These are phyloP conservation scores for Vitis riparia DNA, from an alignment of 164 flowering plant species.

Conservation along the genomic window DNA sequence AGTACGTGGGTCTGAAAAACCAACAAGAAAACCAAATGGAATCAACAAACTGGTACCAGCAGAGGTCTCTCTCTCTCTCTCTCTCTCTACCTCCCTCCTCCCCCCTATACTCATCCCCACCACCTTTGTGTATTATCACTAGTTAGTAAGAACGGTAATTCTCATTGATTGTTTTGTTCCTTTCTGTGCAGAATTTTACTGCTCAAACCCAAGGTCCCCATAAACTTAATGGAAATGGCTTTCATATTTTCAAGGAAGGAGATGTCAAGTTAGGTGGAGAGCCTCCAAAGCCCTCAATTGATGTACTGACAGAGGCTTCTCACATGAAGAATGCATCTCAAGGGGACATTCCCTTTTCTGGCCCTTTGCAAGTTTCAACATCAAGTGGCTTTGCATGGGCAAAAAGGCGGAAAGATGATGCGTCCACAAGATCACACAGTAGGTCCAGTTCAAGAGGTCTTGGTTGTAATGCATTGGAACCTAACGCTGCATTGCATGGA, in stretches of 20 bases:
- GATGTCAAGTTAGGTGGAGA: conserved; percentile 15
- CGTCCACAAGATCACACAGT: conserved; percentile 50
- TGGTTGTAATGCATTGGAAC: conserved; percentile 36
- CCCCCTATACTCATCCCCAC: no score
- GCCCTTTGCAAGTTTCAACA: conserved; percentile 71
- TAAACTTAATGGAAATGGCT: conserved; percentile 21
- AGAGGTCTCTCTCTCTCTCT: conserved; percentile 47
- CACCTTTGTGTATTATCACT: no score
- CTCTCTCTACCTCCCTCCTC: conserved; percentile 1
- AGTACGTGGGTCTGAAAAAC: conserved; percentile 50
- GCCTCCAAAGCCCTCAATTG: conserved; percentile 26
- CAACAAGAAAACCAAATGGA: conserved; percentile 37
- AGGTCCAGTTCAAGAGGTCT: conserved; percentile 72
- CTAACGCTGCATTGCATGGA: conserved; percentile 24
- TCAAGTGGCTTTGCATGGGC: conserved; percentile 99
- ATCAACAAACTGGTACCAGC: conserved; percentile 48
- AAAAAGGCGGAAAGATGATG: conserved; percentile 62
- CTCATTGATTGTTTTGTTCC: neutral
- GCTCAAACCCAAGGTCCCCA: conserved; percentile 17
- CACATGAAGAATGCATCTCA: conserved; percentile 77
- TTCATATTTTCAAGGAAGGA: conserved; percentile 16
- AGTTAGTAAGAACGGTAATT: neutral
- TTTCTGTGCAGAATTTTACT: conserved; percentile 34
- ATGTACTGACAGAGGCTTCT: conserved; percentile 40
- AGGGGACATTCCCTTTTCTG: conserved; percentile 81